Base-by-base conservation (phyloP, 164 flowering plant genomes). In the Magnolia officinalis region DNA sequence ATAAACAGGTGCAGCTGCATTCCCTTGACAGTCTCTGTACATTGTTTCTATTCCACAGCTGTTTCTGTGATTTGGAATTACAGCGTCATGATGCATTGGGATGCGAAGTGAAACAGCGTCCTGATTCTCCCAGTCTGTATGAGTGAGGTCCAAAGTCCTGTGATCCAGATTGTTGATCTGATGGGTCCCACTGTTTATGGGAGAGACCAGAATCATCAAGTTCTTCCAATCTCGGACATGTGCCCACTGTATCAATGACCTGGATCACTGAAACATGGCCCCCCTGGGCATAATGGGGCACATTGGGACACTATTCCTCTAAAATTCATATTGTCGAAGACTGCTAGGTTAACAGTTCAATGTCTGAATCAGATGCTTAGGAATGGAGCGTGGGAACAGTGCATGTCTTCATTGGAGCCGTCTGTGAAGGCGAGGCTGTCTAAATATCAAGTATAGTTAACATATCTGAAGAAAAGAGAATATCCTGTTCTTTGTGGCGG, bases 351-450 rank as follows among this genome's bases (percentile, higher is more conserved):
- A 67, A 72, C 49, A 63, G 16, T 18, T 1, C 21, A 11, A 45
- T 73, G 67, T 65, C 20, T 82, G 64, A 71, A 64, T 71, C 90
- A 94, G 98, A 91, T 94, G 98, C 95, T 92, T 58, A 77, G 79
- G 67, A 85, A 88, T 79, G 98, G 94, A 81, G 94, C 90, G 11
- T 95, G 99, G 99, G 99, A 95, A 75, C 98, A 93, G 77, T 91
- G 92, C 84, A 89, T 95, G 91, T 89, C 97, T 63, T 82, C 95
- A 55, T 83, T 95, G 86, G 99, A 95, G 77, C 91, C 98, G 0
- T 85, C 86, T 1, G 92, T 90, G 75, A 93, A 90, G 85, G 98
- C 91, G 4, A 89, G 83, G 82, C 83, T 95, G 37, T 84, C 85
- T 29, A 86, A 88, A 76, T 95, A 92, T 83, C 90, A 86, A 85